Evolutionary conservation across 1,139 yeast genomes (phyloP), one percentile per base, ranked within the genome.

Genomic region (Candida tetrigidarum): DNA sequence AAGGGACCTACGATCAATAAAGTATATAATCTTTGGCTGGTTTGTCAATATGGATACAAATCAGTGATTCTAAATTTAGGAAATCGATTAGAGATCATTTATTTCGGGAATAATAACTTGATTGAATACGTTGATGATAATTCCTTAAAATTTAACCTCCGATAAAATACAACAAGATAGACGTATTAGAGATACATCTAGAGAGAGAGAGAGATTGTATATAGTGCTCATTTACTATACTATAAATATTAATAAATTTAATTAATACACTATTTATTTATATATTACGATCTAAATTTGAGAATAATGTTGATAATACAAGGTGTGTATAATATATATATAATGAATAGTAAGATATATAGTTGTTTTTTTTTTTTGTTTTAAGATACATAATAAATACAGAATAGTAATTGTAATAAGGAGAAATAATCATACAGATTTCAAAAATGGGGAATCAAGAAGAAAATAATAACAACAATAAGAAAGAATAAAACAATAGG

Each of bases 41-140:
- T 37, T 8, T 11, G 10, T 12, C n/a, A 82, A 57, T 87, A 84
- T 60, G 96, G 96, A 1, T 87, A 81, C 58, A 88, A 89, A 57
- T 78, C 95, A 0, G 81, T 87, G 18, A 83, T 87, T 22, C 83
- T 86, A 26, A 82, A 83, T 33, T 84, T 86, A 59, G 95, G 93
- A 26, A 84, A 84, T 53, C 64, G 80, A 11, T 76, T 88, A 72
- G 84, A 85, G 57, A 78, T 89, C 30, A 66, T 88, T 37, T 88
- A 86, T 58, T 71, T 86, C 53, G 96, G 96, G 6, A 84, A 81
- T 55, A 74, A 72, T 44, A 71, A 71, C 47, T 63, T 74, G 41
- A 67, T 74, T 35, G 79, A 73, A 44, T 37, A 37, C 18, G 34
- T 37, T 8, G 33, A 37, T 37, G 40, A 37, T 20, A 37, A 37